Percentiles rank a stretch among this genome's conserved stretches.
Evolutionary conservation across 768 basidiomycete genomes (phyloP).

Genomic region (Suillus paluster): DNA sequence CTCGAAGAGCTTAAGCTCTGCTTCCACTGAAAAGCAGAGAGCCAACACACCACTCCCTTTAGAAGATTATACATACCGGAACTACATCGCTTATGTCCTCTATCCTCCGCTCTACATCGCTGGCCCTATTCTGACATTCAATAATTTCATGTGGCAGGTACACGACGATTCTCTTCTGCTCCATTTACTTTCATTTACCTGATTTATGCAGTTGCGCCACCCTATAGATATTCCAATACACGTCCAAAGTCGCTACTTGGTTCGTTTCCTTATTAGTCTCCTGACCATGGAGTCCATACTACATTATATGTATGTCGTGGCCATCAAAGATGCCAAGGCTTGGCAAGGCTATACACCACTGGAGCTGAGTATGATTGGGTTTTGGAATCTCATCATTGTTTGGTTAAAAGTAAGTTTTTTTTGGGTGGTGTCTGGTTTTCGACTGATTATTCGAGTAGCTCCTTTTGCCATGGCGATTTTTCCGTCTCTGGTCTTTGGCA

Average conservation of each 20-base stretch:
- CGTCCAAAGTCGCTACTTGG: constrained; percentile 55
- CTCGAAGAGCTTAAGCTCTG: constrained; percentile 29
- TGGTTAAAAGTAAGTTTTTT: constrained; percentile 83
- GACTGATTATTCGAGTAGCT: constrained; percentile 53
- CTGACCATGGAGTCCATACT: constrained; percentile 90
- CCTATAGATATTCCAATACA: constrained; percentile 51
- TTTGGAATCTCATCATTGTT: constrained; percentile 95
- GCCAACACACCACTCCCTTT: constrained; percentile 55
- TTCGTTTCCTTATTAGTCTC: constrained; percentile 72
- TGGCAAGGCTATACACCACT: constrained; percentile 82
- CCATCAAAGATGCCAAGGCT: constrained; percentile 87
- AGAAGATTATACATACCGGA: constrained; percentile 65
- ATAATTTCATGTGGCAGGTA: constrained; percentile 95
- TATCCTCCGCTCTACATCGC: constrained; percentile 96
- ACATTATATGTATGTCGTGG: constrained; percentile 96
- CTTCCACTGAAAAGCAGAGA: constrained; percentile 63
- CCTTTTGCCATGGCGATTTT: constrained; percentile 94
- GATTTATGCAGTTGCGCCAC: constrained; percentile 54
- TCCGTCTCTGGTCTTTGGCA: constrained; percentile 88
- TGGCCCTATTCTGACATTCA: constrained; percentile 95
- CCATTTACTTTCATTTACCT: constrained; percentile 3
- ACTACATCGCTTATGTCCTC: constrained; percentile 84
- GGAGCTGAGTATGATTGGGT: constrained; percentile 89
- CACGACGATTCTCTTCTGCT: constrained; percentile 20
- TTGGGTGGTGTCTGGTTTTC: not conserved